Evolutionary conservation across 2,329 filamentous ascomycete species (phyloP), one percentile per base, ranked within the genome.

Genomic region (Ascochyta rabiei): DNA sequence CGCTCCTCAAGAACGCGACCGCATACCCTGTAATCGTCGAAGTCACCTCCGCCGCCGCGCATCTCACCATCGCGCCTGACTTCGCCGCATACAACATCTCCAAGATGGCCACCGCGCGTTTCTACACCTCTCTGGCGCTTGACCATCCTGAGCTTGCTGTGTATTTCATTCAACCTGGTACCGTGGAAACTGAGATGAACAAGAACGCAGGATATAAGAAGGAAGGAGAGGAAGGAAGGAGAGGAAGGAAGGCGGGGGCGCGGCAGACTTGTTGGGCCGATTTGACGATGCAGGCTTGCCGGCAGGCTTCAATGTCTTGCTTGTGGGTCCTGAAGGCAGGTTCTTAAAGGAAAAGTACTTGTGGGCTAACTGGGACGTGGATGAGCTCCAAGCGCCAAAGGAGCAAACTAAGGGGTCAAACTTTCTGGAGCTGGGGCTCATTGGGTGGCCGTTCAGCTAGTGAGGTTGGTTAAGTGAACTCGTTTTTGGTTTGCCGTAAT

Each of bases 121-220:
- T 80, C 42, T 68, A 75, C 23, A 70, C 77, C 16, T 73, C 69
- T 26, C 53, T 79, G 2, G 64, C 63, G 1, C 63, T 62, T 8
- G 75, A 76, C 55, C 72, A 80, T 24, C 76, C 76, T 0, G 59
- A 68, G 0, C 28, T 80, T 0, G 64, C 71, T 13, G 64, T 80
- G n/a, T 71, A 75, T 13, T 69, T 67, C 40, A 61, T 78, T 3
- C 79, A 81, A 7, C 78, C 79, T 1, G 79, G 79, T 0, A 66
- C 77, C 1, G 63, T 80, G 4, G 68, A 64, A 4, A 79, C 75
- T 0, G 77, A 73, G 3, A 74, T 77, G 67, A 66, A 62, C 28
- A 59, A 46, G 16, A 43, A 46, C 6, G 57, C 56, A 1, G 64
- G 61, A 2, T 60, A 62, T 23, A 26, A 37, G 21, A 52, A 51